phyloP scores from a whole-genome alignment of 768 basidiomycete species.

The Krasilnikovozyma curviuscula region DNA sequence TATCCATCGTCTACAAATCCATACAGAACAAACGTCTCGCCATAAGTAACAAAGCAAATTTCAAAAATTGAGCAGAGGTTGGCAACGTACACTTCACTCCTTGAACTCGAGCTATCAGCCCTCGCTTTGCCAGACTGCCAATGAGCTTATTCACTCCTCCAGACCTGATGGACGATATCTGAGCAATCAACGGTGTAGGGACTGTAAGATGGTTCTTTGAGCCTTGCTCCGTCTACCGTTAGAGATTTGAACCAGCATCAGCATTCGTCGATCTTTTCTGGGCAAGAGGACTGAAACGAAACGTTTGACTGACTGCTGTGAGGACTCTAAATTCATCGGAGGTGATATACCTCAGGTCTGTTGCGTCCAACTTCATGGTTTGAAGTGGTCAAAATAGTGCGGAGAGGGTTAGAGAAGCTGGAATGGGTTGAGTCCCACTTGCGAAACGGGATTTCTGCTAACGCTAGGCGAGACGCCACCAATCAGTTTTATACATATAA shows the following conservation, averaged over 20 bases:
- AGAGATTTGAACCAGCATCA: not conserved
- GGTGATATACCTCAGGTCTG: slow-evolving; percentile 79
- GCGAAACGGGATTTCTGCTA: too few relatives aligned
- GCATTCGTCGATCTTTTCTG: not conserved
- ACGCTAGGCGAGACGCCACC: too few relatives aligned
- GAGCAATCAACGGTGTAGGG: slow-evolving; percentile 67
- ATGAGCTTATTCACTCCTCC: slow-evolving; percentile 88
- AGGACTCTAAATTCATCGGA: slow-evolving; percentile 89
- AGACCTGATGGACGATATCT: slow-evolving; percentile 75
- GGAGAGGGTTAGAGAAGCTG: too few relatives aligned
- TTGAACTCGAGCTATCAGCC: slow-evolving; percentile 70
- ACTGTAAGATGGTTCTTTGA: slow-evolving; percentile 96
- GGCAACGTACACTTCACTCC: slow-evolving; percentile 67
- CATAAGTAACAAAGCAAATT: not conserved
- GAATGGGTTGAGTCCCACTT: too few relatives aligned
- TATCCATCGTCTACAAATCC: slow-evolving; percentile 69
- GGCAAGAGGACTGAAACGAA: not conserved
- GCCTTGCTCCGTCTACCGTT: slow-evolving; percentile 73
- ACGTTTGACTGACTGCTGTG: slow-evolving; percentile 49
- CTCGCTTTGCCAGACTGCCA: slow-evolving; percentile 75
- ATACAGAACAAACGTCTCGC: not conserved
- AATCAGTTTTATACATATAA: too few relatives aligned
- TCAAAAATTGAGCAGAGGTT: not conserved
- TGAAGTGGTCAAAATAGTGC: too few relatives aligned
- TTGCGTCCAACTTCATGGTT: slow-evolving; percentile 86